A percentile compares a stretch with the other conserved stretches of the same genome.
These are phyloP conservation scores for Beta lomatogona DNA, from an alignment of 179 eudicot species.

Conservation along the genomic window DNA sequence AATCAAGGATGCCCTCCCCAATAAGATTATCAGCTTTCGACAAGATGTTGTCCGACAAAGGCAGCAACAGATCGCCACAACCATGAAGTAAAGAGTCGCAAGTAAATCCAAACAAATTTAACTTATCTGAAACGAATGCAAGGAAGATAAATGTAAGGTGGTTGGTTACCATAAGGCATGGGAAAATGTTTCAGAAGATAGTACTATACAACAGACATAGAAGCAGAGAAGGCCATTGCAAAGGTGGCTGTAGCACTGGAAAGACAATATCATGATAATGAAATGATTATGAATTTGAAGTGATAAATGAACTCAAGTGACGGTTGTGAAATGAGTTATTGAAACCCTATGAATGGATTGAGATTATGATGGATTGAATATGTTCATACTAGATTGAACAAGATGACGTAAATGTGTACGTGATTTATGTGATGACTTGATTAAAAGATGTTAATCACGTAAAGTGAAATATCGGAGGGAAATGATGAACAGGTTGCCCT, in stretches of 20 bases:
- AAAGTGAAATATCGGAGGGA: too few relatives aligned
- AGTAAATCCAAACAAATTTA: neutral
- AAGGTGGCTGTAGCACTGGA: slow-evolving; percentile 90
- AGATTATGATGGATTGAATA: too few relatives aligned
- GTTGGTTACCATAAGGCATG: slow-evolving; percentile 66
- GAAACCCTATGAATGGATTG: too few relatives aligned
- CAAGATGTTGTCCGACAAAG: slow-evolving; percentile 68
- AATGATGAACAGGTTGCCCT: too few relatives aligned
- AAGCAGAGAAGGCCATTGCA: slow-evolving; percentile 82
- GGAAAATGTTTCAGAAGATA: slow-evolving; percentile 87
- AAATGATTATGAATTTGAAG: too few relatives aligned
- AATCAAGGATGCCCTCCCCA: slow-evolving; percentile 71
- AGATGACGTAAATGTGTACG: too few relatives aligned
- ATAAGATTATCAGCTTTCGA: slow-evolving; percentile 52
- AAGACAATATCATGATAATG: too few relatives aligned
- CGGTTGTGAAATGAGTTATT: too few relatives aligned
- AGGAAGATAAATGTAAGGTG: neutral
- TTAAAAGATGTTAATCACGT: too few relatives aligned
- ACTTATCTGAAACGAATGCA: neutral
- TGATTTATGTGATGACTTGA: too few relatives aligned
- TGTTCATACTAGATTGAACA: too few relatives aligned
- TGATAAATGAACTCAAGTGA: too few relatives aligned
- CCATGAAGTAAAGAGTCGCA: slow-evolving; percentile 59
- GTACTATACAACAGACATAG: slow-evolving; percentile 86
- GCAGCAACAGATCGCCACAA: slow-evolving; percentile 72